Percentiles rank a stretch among this genome's conserved stretches.
Evolutionary conservation across 2,329 filamentous ascomycete genomes (phyloP).

Genomic region (Nothomitra cinnamomea): DNA sequence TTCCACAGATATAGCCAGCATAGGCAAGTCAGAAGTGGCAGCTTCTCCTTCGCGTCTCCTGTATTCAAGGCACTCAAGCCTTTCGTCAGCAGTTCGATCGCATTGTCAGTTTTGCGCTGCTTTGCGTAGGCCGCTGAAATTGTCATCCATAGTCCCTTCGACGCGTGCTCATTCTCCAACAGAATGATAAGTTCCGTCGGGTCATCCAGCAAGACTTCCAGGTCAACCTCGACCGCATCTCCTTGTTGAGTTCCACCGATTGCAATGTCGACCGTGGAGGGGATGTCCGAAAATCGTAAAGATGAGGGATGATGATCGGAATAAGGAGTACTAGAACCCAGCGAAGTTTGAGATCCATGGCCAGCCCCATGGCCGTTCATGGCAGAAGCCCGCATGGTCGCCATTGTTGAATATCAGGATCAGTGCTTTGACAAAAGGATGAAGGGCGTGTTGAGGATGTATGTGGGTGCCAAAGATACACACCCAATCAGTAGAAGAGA

Average conservation of each 20-base stretch:
- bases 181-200: constrained; percentile 88
- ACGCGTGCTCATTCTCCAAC: constrained; percentile 83
- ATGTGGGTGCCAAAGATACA: too few species aligned
- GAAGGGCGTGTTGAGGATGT: too few species aligned
- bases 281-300: constrained; percentile 42
- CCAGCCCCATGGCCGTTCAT: constrained; percentile 24
- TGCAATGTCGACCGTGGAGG: constrained; percentile 45
- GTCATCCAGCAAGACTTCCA: constrained; percentile 82
- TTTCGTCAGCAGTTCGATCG: constrained; percentile 52
- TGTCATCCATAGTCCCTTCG: constrained; percentile 94
- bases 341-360: constrained; percentile 12
- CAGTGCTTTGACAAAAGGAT: not conserved
- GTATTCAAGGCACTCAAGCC: constrained; percentile 56
- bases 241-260: constrained; percentile 43
- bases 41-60: constrained; percentile 59
- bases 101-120: constrained; percentile 80
- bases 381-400: constrained; percentile 32
- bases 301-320: not conserved
- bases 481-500: too few species aligned
- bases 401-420: constrained; percentile 23
- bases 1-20: constrained; percentile 89
- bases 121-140: constrained; percentile 94
- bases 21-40: constrained; percentile 67
- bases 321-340: not conserved
- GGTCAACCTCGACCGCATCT: constrained; percentile 75